Conservation (phyloP, 1,284 basidiomycete genomes). For the Apiotrichum siamense region DNA sequence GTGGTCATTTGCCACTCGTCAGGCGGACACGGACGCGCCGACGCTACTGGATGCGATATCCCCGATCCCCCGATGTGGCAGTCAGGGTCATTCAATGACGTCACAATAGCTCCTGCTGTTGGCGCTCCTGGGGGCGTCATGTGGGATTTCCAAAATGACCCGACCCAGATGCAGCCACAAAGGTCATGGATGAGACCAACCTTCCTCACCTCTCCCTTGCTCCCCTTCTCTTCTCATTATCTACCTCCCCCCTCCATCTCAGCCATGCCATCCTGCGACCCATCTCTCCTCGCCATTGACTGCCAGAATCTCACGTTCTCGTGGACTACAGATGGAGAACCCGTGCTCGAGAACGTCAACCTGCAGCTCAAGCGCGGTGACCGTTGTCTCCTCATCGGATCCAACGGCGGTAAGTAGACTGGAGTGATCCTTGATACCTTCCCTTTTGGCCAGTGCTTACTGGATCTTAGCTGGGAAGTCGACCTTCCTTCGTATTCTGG, state of each 20-base stretch:
- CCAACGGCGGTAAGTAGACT: conserved; percentile 83
- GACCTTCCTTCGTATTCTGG: conserved; percentile 86
- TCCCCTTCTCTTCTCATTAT: not conserved
- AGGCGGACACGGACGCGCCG: too few relatives aligned
- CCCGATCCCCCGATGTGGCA: too few relatives aligned
- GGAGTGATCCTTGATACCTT: too few relatives aligned
- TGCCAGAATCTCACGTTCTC: conserved; percentile 60
- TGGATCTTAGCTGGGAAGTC: conserved; percentile 73
- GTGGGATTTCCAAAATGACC: not conserved
- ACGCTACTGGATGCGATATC: too few relatives aligned
- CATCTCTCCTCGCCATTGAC: conserved; percentile 49
- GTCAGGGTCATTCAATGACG: too few relatives aligned
- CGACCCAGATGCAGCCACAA: not conserved
- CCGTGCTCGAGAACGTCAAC: conserved; percentile 60
- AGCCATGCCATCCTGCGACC: conserved; percentile 1
- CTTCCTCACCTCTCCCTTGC: not conserved
- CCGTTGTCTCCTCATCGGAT: conserved; percentile 75
- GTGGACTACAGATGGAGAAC: conserved; percentile 50
- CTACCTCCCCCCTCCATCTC: not conserved
- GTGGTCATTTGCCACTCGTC: too few relatives aligned
- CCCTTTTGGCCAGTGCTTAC: too few relatives aligned
- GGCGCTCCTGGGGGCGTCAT: too few relatives aligned
- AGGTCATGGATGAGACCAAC: too few relatives aligned
- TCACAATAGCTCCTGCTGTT: too few relatives aligned
- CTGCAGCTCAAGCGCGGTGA: conserved; percentile 65